phyloP scores from a whole-genome alignment of 495 filamentous ascomycete genomes.

The Penicillium bialowiezense region DNA sequence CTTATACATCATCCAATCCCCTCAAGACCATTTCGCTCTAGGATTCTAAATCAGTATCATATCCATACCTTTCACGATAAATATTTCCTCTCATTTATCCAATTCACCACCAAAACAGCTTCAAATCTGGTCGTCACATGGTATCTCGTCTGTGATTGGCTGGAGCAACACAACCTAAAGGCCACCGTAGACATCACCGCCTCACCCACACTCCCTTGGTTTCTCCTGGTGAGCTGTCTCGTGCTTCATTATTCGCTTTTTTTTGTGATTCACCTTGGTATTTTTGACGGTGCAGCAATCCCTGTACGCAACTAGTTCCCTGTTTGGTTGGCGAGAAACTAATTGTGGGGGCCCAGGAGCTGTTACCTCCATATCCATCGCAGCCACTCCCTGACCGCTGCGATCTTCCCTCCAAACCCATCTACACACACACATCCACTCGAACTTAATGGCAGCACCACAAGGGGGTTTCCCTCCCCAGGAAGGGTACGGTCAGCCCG shows the following conservation, averaged over 20 bases:
- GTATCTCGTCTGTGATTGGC: slow-evolving; percentile 33
- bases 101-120: no score
- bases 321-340: slow-evolving; percentile 12
- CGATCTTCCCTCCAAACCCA: slow-evolving; percentile 1
- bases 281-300: not conserved
- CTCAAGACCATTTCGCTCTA: no score
- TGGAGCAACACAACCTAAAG: slow-evolving; percentile 34
- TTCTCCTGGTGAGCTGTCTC: slow-evolving; percentile 10
- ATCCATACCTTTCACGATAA: no score
- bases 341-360: slow-evolving; percentile 32
- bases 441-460: slow-evolving; percentile 50
- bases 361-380: slow-evolving; percentile 21
- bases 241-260: not conserved
- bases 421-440: slow-evolving; percentile 7
- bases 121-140: slow-evolving; percentile 14
- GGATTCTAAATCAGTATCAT: no score
- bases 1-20: no score
- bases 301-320: not conserved
- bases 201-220: slow-evolving; percentile 16
- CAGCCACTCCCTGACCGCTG: slow-evolving; percentile 6
- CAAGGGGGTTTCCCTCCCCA: slow-evolving; percentile 63
- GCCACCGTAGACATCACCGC: slow-evolving; percentile 42
- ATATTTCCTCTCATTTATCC: no score
- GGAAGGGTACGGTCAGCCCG: slow-evolving; percentile 52
- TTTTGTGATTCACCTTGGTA: slow-evolving; percentile 2